Evolutionary conservation across 257 asterid genomes (phyloP), one percentile per base, ranked within the genome.

Genomic region (Solanum chiquidenum): DNA sequence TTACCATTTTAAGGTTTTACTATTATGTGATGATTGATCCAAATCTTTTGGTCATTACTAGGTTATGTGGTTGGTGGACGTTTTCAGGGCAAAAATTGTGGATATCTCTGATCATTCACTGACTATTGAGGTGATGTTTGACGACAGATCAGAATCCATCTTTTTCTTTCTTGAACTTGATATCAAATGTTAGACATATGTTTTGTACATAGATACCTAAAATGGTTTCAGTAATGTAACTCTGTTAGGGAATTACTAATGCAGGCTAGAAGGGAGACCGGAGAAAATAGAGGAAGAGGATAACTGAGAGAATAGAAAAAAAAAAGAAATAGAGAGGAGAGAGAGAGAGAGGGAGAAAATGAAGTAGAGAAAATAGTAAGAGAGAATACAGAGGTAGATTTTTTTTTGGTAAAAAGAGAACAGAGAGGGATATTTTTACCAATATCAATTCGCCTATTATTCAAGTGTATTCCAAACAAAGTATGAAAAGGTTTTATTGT

Each of bases 21-120:
- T 80, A 46, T 18, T 80, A 80, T 80, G 42, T 80, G 38, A 80
- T 46, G 29, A 80, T 46, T 37, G 69, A 18, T 46, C 68, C 27
- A 46, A 80, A 46, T 80, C 42, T 80, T 80, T 46, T 29, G 33
- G 62, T 71, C 71, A 46, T 55, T 55, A 83, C 88, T 94, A 97
- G 99, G 96, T 97, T 89, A 94, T 93, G 98, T 93, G 99, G 99
- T 91, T 97, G 83, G 99, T 93, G 91, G 98, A 97, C 92, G 90
- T 95, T 88, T 97, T 97, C 87, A 93, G 99, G 93, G 98, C 96
- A 74, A 97, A 93, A 92, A 94, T 97, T 89, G 99, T 97, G 86
- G 99, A 97, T 92, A 95, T 97, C 85, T 94, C 99, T 82, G 98
- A 97, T 88, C 91, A 92, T 80, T 92, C 98, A 27, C 93, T 97